Evolutionary conservation across 2,329 filamentous ascomycete species (phyloP).

Genomic region (Ophiocordyceps australis): DNA sequence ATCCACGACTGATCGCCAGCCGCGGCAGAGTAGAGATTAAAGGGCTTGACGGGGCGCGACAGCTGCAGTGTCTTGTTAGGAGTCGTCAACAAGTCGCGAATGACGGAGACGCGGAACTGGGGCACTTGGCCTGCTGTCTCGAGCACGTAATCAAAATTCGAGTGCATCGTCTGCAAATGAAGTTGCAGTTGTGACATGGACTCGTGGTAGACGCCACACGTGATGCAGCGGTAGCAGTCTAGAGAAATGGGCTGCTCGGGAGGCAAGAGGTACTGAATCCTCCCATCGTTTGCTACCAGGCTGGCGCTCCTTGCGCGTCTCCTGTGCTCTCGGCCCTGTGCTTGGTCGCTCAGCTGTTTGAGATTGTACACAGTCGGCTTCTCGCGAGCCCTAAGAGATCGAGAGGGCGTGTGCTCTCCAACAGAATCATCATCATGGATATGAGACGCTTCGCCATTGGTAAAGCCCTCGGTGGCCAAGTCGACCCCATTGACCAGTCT

Average conservation of each 20-base stretch:
- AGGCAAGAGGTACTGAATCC: slow-evolving; percentile 25
- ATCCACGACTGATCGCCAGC: slow-evolving; percentile 27
- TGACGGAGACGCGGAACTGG: slow-evolving; percentile 19
- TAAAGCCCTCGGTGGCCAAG: slow-evolving; percentile 6
- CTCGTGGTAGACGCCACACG: slow-evolving; percentile 27
- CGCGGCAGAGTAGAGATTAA: slow-evolving; percentile 24
- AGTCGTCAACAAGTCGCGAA: slow-evolving; percentile 9
- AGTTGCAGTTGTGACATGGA: slow-evolving; percentile 27
- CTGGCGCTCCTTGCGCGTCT: slow-evolving; percentile 12
- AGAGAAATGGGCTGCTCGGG: slow-evolving; percentile 24
- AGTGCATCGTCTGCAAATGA: slow-evolving; percentile 27
- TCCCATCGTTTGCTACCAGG: slow-evolving; percentile 16
- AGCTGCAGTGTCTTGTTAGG: slow-evolving; percentile 22
- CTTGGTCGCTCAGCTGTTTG: slow-evolving; percentile 38
- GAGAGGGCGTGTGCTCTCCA: slow-evolving; percentile 30
- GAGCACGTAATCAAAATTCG: slow-evolving; percentile 23
- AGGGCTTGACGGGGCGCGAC: slow-evolving; percentile 19
- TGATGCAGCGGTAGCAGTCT: slow-evolving; percentile 30
- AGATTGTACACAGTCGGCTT: slow-evolving; percentile 38
- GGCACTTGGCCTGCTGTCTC: slow-evolving; percentile 17
- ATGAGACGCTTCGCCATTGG: slow-evolving; percentile 12
- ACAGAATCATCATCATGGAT: slow-evolving; percentile 25
- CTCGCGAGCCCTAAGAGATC: slow-evolving; percentile 27
- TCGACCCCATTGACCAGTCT: slow-evolving; percentile 5
- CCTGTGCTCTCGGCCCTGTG: slow-evolving; percentile 32